A percentile compares a stretch with the other conserved stretches of the same genome.
Evolutionary conservation across 345 rosid species (phyloP).

Genomic region (Mallotus nudiflorus): DNA sequence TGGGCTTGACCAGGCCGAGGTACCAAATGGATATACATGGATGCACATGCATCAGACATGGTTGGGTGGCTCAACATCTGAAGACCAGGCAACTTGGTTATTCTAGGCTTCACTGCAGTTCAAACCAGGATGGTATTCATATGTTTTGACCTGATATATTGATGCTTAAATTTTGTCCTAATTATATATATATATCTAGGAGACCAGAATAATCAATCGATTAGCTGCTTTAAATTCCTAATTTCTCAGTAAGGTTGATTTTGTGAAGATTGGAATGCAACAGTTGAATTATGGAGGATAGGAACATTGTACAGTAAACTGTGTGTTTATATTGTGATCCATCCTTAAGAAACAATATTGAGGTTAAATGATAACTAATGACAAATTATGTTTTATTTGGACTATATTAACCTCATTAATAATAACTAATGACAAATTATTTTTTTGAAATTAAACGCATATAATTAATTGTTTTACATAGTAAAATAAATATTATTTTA

Average conservation of each 20-base stretch:
- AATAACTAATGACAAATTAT: no score
- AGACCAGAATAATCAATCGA: background rate
- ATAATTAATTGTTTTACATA: no score
- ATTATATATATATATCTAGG: background rate
- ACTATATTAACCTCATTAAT: no score
- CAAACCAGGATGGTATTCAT: background rate
- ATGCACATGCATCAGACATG: conserved; percentile 31
- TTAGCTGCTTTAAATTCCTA: background rate
- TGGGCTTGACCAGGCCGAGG: conserved; percentile 25
- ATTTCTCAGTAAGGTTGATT: background rate
- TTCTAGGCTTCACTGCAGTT: conserved; percentile 8
- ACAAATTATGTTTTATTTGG: no score
- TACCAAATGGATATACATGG: conserved; percentile 31
- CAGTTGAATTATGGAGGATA: no score
- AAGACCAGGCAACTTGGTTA: conserved; percentile 20
- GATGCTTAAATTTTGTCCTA: background rate
- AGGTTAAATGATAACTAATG: no score
- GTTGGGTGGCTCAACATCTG: conserved; percentile 13
- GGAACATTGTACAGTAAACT: no score
- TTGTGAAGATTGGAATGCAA: background rate
- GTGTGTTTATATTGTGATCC: no score
- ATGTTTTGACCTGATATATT: background rate
- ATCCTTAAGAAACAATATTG: no score
- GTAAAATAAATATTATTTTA: no score
- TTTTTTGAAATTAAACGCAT: no score